Conservation (phyloP, 2,329 filamentous ascomycete genomes). For the Sporothrix brunneoviolacea region DNA sequence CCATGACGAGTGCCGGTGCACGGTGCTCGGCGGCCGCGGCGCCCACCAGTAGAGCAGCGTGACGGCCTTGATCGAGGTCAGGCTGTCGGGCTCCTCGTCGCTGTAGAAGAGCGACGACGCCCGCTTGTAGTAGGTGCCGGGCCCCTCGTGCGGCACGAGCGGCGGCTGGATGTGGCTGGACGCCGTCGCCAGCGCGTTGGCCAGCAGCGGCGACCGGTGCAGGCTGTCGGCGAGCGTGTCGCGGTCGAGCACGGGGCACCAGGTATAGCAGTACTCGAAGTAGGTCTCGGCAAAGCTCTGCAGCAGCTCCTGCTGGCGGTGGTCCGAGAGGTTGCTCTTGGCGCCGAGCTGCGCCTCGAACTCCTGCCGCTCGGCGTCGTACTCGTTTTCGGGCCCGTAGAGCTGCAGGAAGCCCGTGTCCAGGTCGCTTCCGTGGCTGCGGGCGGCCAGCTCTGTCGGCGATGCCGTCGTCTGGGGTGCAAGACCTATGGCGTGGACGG, state of each 20-base stretch:
- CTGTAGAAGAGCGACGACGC: background rate
- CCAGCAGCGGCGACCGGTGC: slow-evolving; percentile 3
- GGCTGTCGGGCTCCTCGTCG: background rate
- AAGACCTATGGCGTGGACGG: background rate
- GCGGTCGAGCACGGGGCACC: slow-evolving; percentile 5
- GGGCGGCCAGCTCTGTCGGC: background rate
- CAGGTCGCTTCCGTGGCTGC: slow-evolving; percentile 1
- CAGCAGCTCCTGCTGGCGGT: slow-evolving; percentile 2
- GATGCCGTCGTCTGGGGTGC: background rate
- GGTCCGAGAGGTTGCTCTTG: slow-evolving; percentile 9
- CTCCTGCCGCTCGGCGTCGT: slow-evolving; percentile 2
- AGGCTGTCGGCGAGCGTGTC: background rate
- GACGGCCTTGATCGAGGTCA: background rate
- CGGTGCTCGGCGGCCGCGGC: background rate
- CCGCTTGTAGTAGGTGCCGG: slow-evolving; percentile 1
- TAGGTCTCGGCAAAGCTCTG: slow-evolving; percentile 10
- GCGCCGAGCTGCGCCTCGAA: slow-evolving; percentile 1
- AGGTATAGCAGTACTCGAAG: slow-evolving; percentile 6
- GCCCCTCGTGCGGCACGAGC: slow-evolving; percentile 1
- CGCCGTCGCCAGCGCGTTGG: background rate
- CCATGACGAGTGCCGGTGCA: slow-evolving; percentile 5
- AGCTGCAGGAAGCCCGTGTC: slow-evolving; percentile 8
- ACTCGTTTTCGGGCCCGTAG: slow-evolving; percentile 4
- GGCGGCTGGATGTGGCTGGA: slow-evolving; percentile 6
- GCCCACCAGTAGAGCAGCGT: slow-evolving; percentile 8